Evolutionary conservation across 106 monocot genomes (phyloP).

Genomic region (Ottelia alismoides): DNA sequence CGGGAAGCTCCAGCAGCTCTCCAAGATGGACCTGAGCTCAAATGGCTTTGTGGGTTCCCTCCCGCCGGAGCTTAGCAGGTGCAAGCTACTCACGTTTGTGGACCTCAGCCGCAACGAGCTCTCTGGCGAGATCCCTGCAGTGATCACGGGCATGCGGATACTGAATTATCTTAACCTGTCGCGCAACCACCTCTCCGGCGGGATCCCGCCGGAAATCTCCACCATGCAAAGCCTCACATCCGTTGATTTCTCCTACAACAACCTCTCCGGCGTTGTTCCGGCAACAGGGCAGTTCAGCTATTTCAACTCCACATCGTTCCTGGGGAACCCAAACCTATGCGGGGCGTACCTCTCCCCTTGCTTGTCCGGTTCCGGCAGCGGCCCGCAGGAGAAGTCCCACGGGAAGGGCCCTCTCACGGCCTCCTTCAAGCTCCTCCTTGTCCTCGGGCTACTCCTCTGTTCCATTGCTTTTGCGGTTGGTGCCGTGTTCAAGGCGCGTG

Average conservation of each 20-base stretch:
- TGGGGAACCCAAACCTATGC: slow-evolving; percentile 74
- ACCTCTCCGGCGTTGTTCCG: slow-evolving; percentile 77
- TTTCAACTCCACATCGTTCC: slow-evolving; percentile 87
- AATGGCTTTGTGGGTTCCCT: slow-evolving; percentile 41
- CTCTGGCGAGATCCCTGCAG: slow-evolving; percentile 37
- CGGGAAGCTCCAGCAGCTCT: slow-evolving; percentile 57
- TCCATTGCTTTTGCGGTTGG: slow-evolving; percentile 65
- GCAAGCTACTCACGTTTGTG: slow-evolving; percentile 48
- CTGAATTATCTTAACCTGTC: slow-evolving; percentile 86
- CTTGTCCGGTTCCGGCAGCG: background rate
- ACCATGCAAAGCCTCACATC: slow-evolving; percentile 91
- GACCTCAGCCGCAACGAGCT: slow-evolving; percentile 64
- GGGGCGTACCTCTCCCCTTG: slow-evolving; percentile 64
- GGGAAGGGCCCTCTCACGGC: slow-evolving; percentile 14
- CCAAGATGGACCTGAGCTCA: slow-evolving; percentile 50
- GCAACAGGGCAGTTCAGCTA: slow-evolving; percentile 91
- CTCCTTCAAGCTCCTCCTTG: slow-evolving; percentile 58
- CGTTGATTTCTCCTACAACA: slow-evolving; percentile 85
- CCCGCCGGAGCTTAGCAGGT: slow-evolving; percentile 40
- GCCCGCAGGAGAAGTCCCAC: background rate
- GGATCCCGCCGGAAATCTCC: slow-evolving; percentile 48
- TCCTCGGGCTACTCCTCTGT: slow-evolving; percentile 52
- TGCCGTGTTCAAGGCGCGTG: slow-evolving; percentile 65
- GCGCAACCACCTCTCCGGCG: slow-evolving; percentile 57
- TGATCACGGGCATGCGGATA: slow-evolving; percentile 65